Evolutionary conservation across 352 stramenopile genomes (phyloP), one percentile per base, ranked within the genome.

Genomic region (Globisporangium irregulare): DNA sequence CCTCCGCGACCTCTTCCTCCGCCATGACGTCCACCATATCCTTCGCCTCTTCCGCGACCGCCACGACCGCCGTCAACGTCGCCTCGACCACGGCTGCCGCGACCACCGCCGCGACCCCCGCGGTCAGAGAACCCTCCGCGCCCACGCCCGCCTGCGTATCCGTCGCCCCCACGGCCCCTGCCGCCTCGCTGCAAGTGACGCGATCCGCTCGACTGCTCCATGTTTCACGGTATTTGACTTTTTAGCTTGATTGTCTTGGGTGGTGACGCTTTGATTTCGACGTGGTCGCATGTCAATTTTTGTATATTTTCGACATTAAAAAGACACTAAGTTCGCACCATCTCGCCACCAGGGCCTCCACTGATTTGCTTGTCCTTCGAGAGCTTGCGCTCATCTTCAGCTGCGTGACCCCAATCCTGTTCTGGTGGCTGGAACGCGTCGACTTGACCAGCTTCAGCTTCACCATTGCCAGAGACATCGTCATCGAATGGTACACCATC

Each of bases 1-100:
- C 32, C 54, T 18, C 25, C 32, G 18, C 56, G 54, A 14, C 38
- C 38, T 24, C 43, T 18, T 14, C 61, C 61, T 25, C 36, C 29
- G 15, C 51, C 18, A 59, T 43, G 27, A 8, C 53, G 36, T 27
- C 67, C 53, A n/a, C 36, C 38, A 24, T 68, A 41, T 27, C 64
- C 56, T 9, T 57, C 7, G 32, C 56, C 56, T 36, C 55, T 12
- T 25, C 46, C 68, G 24, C 60, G 53, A 3, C 65, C 51, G 25
- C 66, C 63, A 18, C 68, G 62, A 4, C 71, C 32, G 8, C 51
- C 69, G 12, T 59, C 57, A n/a, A 53, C 27, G 10, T 62, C 27
- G 22, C 65, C 46, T 51, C 65, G 60, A 22, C 67, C 64, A 67
- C 73, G 59, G 24, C 66, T n/a, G 1, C 67, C 41, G 22, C 48